Conservation (phyloP, 441 rosid genomes). For the Populus hybrid region DNA sequence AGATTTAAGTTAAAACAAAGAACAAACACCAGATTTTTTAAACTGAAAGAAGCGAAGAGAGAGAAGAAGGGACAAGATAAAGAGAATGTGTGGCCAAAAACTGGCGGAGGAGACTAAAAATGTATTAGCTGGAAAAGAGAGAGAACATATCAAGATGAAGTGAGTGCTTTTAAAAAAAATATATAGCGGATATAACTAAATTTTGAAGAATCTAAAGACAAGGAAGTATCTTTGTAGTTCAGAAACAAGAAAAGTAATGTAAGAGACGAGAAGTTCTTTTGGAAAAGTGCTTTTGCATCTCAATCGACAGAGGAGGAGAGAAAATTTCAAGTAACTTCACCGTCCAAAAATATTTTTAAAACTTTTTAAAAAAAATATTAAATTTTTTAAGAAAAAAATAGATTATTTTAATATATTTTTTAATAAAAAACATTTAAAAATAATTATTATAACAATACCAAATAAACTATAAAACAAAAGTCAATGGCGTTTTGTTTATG, state of each 20-base stretch:
- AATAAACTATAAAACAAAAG: too few relatives aligned
- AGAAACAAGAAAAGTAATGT: constrained; percentile 1
- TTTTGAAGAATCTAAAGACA: constrained; percentile 24
- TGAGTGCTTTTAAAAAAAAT: background rate
- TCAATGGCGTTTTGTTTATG: background rate
- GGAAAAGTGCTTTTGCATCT: constrained; percentile 27
- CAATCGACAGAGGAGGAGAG: background rate
- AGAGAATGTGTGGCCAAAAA: constrained; percentile 22
- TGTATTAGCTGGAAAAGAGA: constrained; percentile 31
- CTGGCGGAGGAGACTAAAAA: constrained; percentile 39
- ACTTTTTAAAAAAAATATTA: too few relatives aligned
- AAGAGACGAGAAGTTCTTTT: background rate
- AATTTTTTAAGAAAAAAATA: too few relatives aligned
- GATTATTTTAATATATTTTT: too few relatives aligned
- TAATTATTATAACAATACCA: too few relatives aligned
- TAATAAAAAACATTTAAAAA: too few relatives aligned
- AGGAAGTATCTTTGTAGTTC: background rate
- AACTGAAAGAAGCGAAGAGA: background rate
- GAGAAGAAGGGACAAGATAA: background rate
- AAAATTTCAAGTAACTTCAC: background rate
- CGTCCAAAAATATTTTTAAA: too few relatives aligned
- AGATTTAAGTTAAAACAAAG: constrained; percentile 11
- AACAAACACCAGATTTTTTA: background rate
- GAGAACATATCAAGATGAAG: constrained; percentile 20
- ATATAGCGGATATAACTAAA: constrained; percentile 16